phyloP scores from a whole-genome alignment of 1,284 basidiomycete genomes.

The Butyriboletus appendiculatus region DNA sequence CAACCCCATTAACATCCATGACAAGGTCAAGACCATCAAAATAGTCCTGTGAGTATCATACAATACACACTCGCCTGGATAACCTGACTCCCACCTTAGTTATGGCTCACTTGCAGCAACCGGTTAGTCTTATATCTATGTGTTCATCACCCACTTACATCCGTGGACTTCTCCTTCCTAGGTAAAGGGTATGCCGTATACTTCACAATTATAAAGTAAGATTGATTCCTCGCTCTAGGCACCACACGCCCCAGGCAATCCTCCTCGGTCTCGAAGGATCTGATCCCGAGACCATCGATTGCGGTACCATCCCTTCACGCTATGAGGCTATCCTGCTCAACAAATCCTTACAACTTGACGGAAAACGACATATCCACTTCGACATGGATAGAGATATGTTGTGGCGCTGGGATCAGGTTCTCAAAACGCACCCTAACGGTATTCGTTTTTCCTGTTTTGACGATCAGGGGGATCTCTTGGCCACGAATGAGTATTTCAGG shows the following conservation, averaged over 20 bases:
- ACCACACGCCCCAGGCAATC: constrained; percentile 94
- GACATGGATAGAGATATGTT: constrained; percentile 90
- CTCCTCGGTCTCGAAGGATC: constrained; percentile 89
- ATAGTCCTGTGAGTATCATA: constrained; percentile 68
- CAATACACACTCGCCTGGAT: neutral
- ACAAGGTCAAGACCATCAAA: constrained; percentile 76
- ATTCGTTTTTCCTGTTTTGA: constrained; percentile 91
- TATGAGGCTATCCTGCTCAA: constrained; percentile 70
- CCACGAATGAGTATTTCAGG: constrained; percentile 94
- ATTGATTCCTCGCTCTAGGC: constrained; percentile 48
- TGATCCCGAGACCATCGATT: constrained; percentile 86
- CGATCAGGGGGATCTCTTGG: constrained; percentile 80
- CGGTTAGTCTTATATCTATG: constrained; percentile 42
- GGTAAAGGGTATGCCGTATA: constrained; percentile 71
- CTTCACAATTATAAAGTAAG: neutral
- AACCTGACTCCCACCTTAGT: constrained; percentile 36
- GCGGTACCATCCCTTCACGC: constrained; percentile 72
- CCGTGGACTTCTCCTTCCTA: constrained; percentile 30
- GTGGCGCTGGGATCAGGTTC: constrained; percentile 85
- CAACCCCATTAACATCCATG: constrained; percentile 3
- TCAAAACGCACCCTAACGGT: constrained; percentile 85
- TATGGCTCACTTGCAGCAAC: constrained; percentile 81
- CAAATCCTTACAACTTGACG: constrained; percentile 71
- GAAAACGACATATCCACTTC: constrained; percentile 74
- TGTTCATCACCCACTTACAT: constrained; percentile 25